A percentile compares a stretch with the other conserved stretches of the same genome.
phyloP scores from a whole-genome alignment of 768 basidiomycete species.

The Lentinula lateritia region DNA sequence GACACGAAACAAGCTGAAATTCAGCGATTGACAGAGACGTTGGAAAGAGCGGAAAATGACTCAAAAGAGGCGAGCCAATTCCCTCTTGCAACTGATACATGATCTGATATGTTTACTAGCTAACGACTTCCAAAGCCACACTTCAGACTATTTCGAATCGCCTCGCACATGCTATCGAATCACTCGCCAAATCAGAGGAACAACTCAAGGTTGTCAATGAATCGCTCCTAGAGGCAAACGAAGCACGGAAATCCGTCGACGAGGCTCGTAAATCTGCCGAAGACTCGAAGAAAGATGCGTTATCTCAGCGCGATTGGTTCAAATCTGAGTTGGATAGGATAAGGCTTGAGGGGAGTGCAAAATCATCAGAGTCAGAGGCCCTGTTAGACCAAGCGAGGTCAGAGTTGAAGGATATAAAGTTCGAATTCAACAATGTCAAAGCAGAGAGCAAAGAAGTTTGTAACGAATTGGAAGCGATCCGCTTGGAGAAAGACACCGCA shows the following conservation, averaged over 20 bases:
- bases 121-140: neutral
- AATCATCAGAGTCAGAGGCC: neutral
- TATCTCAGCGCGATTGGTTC: neutral
- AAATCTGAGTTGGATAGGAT: neutral
- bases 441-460: neutral
- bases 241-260: neutral
- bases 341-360: neutral
- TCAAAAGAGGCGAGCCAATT: neutral
- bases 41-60: neutral
- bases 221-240: neutral
- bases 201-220: neutral
- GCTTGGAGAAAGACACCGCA: conserved; percentile 39
- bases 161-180: neutral
- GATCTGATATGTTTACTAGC: neutral
- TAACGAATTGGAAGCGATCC: neutral
- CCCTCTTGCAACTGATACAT: neutral
- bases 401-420: neutral
- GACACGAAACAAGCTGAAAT: conserved; percentile 1
- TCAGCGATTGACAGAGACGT: neutral
- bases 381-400: neutral
- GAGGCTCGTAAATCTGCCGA: neutral
- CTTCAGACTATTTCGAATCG: neutral
- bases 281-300: neutral
- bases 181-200: neutral
- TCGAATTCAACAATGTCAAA: neutral